A percentile compares a stretch with the other conserved stretches of the same genome.
Evolutionary conservation across 441 rosid genomes (phyloP).

Genomic region (Erodium chrysanthum): DNA sequence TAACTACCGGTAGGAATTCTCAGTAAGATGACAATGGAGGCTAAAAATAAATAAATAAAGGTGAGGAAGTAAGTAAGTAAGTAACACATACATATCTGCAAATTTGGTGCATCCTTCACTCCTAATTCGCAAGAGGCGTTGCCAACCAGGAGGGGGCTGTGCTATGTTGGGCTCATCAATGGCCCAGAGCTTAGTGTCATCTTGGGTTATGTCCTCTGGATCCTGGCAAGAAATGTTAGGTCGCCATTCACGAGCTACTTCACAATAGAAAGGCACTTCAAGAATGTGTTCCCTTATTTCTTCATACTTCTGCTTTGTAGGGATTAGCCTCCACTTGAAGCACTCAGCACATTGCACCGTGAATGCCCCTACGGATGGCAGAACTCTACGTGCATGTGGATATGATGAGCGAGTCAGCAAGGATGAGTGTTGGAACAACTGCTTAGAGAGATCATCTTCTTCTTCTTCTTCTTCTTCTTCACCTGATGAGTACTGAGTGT

Average conservation of each 20-base stretch:
- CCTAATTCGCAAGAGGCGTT: slow-evolving; percentile 61
- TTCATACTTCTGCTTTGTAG: slow-evolving; percentile 72
- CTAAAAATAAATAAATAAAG: too few relatives aligned
- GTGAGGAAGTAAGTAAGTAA: too few relatives aligned
- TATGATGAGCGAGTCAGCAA: slow-evolving; percentile 16
- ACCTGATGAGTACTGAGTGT: slow-evolving; percentile 14
- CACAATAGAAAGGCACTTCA: slow-evolving; percentile 60
- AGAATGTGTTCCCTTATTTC: slow-evolving; percentile 73
- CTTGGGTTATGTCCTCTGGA: slow-evolving; percentile 77
- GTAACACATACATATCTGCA: slow-evolving; percentile 72
- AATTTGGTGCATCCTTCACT: slow-evolving; percentile 79
- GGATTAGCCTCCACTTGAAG: slow-evolving; percentile 88
- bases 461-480: too few relatives aligned
- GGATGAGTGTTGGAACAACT: slow-evolving; percentile 28
- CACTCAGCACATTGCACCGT: slow-evolving; percentile 79
- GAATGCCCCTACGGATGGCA: slow-evolving; percentile 75
- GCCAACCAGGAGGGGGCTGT: slow-evolving; percentile 87
- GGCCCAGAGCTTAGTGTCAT: slow-evolving; percentile 88
- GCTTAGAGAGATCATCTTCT: slow-evolving; percentile 29
- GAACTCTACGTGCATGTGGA: slow-evolving; percentile 29
- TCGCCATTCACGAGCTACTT: slow-evolving; percentile 64
- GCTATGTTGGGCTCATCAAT: slow-evolving; percentile 84
- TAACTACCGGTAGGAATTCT: too few relatives aligned
- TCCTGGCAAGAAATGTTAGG: slow-evolving; percentile 63
- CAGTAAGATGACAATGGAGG: too few relatives aligned